Base-by-base conservation (phyloP, 495 filamentous ascomycete genomes). In the Sphaerosporella brunnea region DNA sequence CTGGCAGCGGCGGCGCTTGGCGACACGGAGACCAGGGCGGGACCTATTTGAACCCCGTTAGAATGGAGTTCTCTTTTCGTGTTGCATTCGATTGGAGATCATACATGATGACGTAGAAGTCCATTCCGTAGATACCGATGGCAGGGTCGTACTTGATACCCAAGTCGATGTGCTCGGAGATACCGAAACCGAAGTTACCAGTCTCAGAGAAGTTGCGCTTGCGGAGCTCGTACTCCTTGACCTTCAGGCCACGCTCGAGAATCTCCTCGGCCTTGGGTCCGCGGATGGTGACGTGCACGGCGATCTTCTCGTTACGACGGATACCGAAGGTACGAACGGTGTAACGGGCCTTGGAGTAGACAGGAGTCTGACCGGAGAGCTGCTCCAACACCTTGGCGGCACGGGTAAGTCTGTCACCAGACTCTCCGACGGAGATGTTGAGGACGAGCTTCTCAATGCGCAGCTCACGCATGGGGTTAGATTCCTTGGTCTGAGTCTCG, bases 261-360 rank as follows among this genome's bases (percentile, higher is more conserved):
- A 99, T 99, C 71, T 99, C 92, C 78, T 99, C 92, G 51, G 92
- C 92, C 79, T 99, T 99, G 71, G 92, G 85, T 59, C 92, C 92
- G 64, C 92, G 90, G 70, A 99, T 86, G 65, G 92, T 99, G 64
- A 99, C 92, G 72, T 99, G 92, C 50, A 99, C 92, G 55, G 92
- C 75, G 63, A 97, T 96, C 80, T 96, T 97, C 68, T 97, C 90
- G 78, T 97, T 96, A 82, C 90, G 85, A 65, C 92, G 88, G 76
- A 99, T 99, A 80, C 92, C 92, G 75, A 99, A 99, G 64, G 87
- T 95, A 71, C 92, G 87, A 77, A 99, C 92, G 59, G 92, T 99
- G 80, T 96, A 99, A 64, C 92, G 84, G 68, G 92, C 92, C 79
- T 99, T 99, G 37, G 48, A 52, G 83, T 99, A 99, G 69, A 99